Evolutionary conservation across 495 filamentous ascomycete species (phyloP), one percentile per base, ranked within the genome.

Genomic region (Hyaloscypha variabilis): DNA sequence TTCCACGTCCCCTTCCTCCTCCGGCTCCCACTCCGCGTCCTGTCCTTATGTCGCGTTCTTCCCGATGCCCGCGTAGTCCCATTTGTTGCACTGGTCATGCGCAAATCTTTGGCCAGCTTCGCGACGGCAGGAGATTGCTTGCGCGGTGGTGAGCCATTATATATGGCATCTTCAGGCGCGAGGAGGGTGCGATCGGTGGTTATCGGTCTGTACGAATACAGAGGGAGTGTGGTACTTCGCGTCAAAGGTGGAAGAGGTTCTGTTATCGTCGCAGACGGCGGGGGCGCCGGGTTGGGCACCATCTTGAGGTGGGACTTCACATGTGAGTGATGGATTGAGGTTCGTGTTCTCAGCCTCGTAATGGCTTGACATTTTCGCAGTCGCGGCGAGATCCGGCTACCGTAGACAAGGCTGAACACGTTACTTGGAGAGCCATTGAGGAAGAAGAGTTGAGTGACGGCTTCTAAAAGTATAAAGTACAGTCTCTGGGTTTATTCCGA

Each of bases 101-200:
- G 66, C 62, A 69, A 49, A 1, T 81, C 77, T 28, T 71, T 67
- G 46, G 69, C 51, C 29, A 63, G 61, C 53, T 78, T 78, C 51
- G 74, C 74, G 23, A 77, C 76, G 24, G 78, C 80, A 2, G 74
- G 72, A 1, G 77, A 79, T 53, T 82, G 82, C 21, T 83, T 83
- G 42, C 85, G 79, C 2, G 85, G 84, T 17, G 87, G 82, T 0
- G 85, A 83, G 5, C 80, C 72, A 24, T 86, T 77, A 71, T 85
- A 86, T 76, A 91, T 91, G 57, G 92, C 92, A 86, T 96, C 91
- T 76, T 94, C 91, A 31, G 93, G 92, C 19, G 91, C 86, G 23
- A 96, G 85, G 58, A 85, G 88, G 59, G 79, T 79, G 13, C 80
- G 79, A 61, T 82, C 77, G 57, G 78, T 73, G 57, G 75, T 79